These are phyloP conservation scores for Talaromyces rugulosus DNA, from an alignment of 2,329 filamentous ascomycete species.

Conservation along the genomic window DNA sequence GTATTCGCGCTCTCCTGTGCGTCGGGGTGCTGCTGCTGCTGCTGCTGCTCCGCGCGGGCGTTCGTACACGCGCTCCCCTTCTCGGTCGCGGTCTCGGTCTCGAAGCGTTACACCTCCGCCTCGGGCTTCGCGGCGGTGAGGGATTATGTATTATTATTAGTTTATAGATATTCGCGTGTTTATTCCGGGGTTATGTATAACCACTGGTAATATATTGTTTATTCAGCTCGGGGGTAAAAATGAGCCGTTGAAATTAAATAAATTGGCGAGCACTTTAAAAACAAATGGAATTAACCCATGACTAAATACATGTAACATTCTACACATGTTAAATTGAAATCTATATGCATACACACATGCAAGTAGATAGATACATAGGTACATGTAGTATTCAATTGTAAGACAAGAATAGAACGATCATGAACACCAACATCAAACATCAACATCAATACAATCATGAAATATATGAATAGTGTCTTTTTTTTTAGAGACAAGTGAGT, in stretches of 20 bases:
- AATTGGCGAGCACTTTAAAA: background rate
- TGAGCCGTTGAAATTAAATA: no score
- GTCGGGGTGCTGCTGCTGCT: background rate
- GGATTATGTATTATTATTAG: background rate
- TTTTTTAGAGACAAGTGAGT: background rate
- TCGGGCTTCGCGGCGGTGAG: conserved; percentile 2
- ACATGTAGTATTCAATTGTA: background rate
- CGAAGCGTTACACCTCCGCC: conserved; percentile 10
- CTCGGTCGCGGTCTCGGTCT: conserved; percentile 24
- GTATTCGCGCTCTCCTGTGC: conserved; percentile 12
- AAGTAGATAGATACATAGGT: background rate
- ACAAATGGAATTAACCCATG: background rate
- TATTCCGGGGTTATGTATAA: background rate
- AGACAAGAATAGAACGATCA: background rate
- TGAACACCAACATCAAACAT: background rate
- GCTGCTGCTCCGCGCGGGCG: conserved; percentile 5
- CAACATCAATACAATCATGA: background rate
- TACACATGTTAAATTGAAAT: background rate
- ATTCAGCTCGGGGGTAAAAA: background rate
- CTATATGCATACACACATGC: background rate
- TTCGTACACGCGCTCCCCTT: conserved; percentile 33
- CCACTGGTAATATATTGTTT: background rate
- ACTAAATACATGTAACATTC: background rate
- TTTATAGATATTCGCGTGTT: background rate
- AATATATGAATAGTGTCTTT: background rate